These are phyloP conservation scores for Russula brevipes DNA, from an alignment of 768 basidiomycete species.

Conservation along the genomic window DNA sequence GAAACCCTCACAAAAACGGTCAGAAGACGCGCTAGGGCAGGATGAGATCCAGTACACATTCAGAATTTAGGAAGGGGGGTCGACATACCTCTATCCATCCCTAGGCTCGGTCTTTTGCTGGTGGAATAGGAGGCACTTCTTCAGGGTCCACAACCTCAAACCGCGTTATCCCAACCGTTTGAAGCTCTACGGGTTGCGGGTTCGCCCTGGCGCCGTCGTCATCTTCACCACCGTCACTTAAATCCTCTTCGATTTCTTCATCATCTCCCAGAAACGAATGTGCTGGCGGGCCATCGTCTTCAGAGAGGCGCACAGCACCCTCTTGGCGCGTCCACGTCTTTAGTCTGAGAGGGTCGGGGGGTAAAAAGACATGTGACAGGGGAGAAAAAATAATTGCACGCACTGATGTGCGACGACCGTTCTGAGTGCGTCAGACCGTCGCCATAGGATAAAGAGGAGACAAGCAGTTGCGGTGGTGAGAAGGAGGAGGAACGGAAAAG, in stretches of 20 bases:
- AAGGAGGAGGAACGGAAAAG: slow-evolving; percentile 47
- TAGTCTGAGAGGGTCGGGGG: slow-evolving; percentile 36
- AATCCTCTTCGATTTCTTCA: slow-evolving; percentile 30
- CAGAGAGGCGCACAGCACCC: slow-evolving; percentile 57
- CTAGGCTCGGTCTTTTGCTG: slow-evolving; percentile 5
- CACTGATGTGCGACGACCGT: slow-evolving; percentile 54
- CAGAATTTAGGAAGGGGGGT: neutral
- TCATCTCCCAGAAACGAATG: slow-evolving; percentile 53
- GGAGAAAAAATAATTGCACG: slow-evolving; percentile 28
- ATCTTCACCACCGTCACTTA: slow-evolving; percentile 42
- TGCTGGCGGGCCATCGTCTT: slow-evolving; percentile 64
- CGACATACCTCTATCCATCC: neutral
- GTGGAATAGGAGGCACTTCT: neutral
- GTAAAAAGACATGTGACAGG: no score
- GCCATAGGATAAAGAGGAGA: slow-evolving; percentile 56
- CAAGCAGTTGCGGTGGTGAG: slow-evolving; percentile 52
- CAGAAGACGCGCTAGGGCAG: neutral
- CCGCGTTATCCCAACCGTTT: neutral
- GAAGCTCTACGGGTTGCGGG: neutral
- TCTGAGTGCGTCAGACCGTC: slow-evolving; percentile 49
- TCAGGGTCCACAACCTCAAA: neutral
- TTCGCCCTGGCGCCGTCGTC: slow-evolving; percentile 29
- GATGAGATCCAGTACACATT: neutral
- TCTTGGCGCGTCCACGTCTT: slow-evolving; percentile 49
- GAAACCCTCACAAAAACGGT: no score